Base-by-base conservation (phyloP, 2,329 filamentous ascomycete species). In the Magnaporthiopsis incrustans region DNA sequence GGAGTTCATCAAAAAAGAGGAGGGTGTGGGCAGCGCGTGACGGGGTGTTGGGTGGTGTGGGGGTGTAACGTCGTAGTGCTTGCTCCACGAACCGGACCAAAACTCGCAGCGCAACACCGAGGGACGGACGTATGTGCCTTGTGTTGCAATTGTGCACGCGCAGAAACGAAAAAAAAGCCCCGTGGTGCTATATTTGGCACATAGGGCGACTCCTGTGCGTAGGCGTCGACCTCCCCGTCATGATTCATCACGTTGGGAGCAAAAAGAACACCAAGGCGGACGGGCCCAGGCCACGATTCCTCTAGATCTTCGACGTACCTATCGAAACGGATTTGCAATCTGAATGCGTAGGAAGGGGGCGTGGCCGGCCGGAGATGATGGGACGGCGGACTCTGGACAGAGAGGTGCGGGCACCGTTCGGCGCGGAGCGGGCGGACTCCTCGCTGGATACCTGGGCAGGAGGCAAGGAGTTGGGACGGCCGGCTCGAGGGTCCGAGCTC, bases 111-210 rank as follows among this genome's bases (percentile, higher is more conserved):
- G 18, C 44, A 53, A n/a, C 44, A 53, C 44, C 44, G 44, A 53
- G 38, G n/a, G 60, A 26, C 60, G 1, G 58, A 25, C 30, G 30
- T 7, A n/a, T n/a, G n/a, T n/a, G n/a, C n/a, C n/a, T n/a, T n/a
- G n/a, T 25, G 38, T 50, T 30, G 30, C 7, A 30, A 22, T 5
- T 50, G 18, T 50, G 38, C 11, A 11, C 38, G 22, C 22, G 38
- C 8, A 11, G 33, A 12, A 35, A 35, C 12, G n/a, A n/a, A 30
- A 30, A 30, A 30, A 30, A 30, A 6, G 4, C 30, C 30, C 4
- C 4, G 30, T 30, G 50, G 66, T 63, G 66, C 70, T 72, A 73
- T 72, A 72, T 70, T 73, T 73, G 71, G 71, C 65, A 71, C 70
- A 70, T 70, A 71, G 64, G 67, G 69, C 69, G 68, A n/a, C n/a